Conservation (phyloP, 1,284 basidiomycete species). For the Trichosporon inkin region DNA sequence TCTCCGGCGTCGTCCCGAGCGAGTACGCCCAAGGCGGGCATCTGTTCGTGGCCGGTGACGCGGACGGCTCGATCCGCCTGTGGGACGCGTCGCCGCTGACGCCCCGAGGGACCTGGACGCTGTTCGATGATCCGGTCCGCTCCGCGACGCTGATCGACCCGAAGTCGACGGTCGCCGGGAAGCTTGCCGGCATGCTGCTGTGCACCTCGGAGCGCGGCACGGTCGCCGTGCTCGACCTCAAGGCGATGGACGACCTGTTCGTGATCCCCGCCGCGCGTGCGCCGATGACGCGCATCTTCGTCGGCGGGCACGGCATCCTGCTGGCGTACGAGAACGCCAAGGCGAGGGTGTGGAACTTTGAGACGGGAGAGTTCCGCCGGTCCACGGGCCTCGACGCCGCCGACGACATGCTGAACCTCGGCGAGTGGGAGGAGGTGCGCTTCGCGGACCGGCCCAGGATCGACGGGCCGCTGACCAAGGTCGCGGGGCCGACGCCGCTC, state of each 20-base stretch:
- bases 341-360: conserved; percentile 83
- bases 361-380: conserved; percentile 76
- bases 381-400: conserved; percentile 74
- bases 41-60: conserved; percentile 43
- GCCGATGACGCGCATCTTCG: conserved; percentile 62
- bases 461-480: conserved; percentile 16
- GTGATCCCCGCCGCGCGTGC: conserved; percentile 71
- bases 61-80: conserved; percentile 43
- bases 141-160: conserved; percentile 26
- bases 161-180: conserved; percentile 50
- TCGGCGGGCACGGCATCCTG: conserved; percentile 68
- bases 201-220: conserved; percentile 76
- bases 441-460: conserved; percentile 10
- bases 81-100: conserved; percentile 32
- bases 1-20: conserved; percentile 20
- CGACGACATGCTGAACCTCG: conserved; percentile 64
- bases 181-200: conserved; percentile 65
- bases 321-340: conserved; percentile 71
- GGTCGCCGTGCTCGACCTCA: conserved; percentile 70
- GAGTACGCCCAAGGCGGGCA: conserved; percentile 10
- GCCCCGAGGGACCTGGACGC: conserved; percentile 35
- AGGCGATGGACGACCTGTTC: conserved; percentile 71
- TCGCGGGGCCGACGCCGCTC: conserved; percentile 12
- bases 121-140: conserved; percentile 53
- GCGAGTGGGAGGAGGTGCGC: conserved; percentile 68